These are phyloP conservation scores for Epichloe glyceriae DNA, from an alignment of 2,329 filamentous ascomycete species.

Conservation along the genomic window DNA sequence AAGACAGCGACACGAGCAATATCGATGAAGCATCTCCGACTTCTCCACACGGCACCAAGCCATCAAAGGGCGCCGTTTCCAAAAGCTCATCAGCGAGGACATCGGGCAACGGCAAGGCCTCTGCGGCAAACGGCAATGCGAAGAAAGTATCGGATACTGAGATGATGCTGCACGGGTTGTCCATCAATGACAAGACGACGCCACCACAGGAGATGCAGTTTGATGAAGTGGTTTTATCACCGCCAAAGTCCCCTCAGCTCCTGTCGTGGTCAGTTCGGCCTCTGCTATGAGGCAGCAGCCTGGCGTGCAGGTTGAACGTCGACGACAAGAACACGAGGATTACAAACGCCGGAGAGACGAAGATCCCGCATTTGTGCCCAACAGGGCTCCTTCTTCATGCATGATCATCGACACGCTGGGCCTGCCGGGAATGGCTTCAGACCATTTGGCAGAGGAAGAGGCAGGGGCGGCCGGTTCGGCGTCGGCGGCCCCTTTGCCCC, in stretches of 20 bases:
- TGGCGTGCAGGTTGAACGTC: conserved; percentile 53
- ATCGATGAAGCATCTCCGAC: conserved; percentile 43
- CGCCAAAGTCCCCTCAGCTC: conserved; percentile 30
- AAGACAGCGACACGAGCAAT: conserved; percentile 53
- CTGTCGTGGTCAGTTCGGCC: conserved; percentile 42
- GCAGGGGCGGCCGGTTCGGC: conserved; percentile 45
- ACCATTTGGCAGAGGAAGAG: conserved; percentile 55
- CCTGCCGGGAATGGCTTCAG: conserved; percentile 66
- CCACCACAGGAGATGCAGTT: conserved; percentile 33
- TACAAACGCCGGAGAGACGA: conserved; percentile 79
- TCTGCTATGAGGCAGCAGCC: conserved; percentile 32
- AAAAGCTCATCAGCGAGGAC: conserved; percentile 24
- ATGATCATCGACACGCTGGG: conserved; percentile 77
- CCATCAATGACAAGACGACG: conserved; percentile 28
- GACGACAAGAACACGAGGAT: conserved; percentile 78
- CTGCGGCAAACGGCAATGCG: conserved; percentile 19
- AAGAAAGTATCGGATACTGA: conserved; percentile 39
- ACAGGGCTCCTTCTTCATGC: conserved; percentile 95
- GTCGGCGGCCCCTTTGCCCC: conserved; percentile 46
- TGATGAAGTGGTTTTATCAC: conserved; percentile 28
- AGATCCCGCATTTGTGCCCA: conserved; percentile 88
- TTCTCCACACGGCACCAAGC: conserved; percentile 27
- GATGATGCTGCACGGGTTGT: conserved; percentile 43
- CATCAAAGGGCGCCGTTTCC: conserved; percentile 24
- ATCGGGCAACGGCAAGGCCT: conserved; percentile 25